Base-by-base conservation (phyloP, 768 basidiomycete genomes). In the Tulasnella sp. region DNA sequence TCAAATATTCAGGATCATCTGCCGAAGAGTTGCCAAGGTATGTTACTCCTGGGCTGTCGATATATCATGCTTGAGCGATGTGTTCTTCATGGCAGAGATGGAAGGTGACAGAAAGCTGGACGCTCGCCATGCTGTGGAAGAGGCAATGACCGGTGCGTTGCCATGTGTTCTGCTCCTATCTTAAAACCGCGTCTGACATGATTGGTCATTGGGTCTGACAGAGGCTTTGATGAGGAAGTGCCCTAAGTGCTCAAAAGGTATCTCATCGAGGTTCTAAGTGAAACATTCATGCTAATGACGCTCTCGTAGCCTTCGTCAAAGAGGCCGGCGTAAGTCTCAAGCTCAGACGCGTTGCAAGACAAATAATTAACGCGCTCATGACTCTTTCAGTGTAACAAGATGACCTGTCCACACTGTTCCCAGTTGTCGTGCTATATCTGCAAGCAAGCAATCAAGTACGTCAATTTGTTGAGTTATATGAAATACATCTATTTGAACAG, bases 351-450 rank as follows among this genome's bases (percentile, higher is more conserved):
- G 41, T 24, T 49, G 21, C 19, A 15, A 4, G 43, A 24, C 1
- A 19, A 50, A 62, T n/a, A 43, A 1, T 15, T 27, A 34, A 51
- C 65, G 31, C 60, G 19, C 17, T 8, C 10, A n/a, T 43, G 24
- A n/a, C 58, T 54, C 27, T 9, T 51, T 42, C 63, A 89, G 84
- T 94, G 92, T 73, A 94, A 94, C 78, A 94, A 94, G 69, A 93
- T 96, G 83, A 77, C 74, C 0, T 90, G 88, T 65, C 79, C 83
- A 1, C 71, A 83, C 60, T 94, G 92, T 66, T 62, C 48, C 1
- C 82, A 87, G 0, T 34, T 87, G 42, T 90, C 85, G 0, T 96
- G 92, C 70, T 93, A 96, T 66, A 73, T 90, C 24, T 94, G 92
- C 67, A 78, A 87, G 27, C 64, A 85, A 65, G 65, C 83, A 31